Base-by-base conservation (phyloP, 495 filamentous ascomycete genomes). In the Terfezia claveryi region DNA sequence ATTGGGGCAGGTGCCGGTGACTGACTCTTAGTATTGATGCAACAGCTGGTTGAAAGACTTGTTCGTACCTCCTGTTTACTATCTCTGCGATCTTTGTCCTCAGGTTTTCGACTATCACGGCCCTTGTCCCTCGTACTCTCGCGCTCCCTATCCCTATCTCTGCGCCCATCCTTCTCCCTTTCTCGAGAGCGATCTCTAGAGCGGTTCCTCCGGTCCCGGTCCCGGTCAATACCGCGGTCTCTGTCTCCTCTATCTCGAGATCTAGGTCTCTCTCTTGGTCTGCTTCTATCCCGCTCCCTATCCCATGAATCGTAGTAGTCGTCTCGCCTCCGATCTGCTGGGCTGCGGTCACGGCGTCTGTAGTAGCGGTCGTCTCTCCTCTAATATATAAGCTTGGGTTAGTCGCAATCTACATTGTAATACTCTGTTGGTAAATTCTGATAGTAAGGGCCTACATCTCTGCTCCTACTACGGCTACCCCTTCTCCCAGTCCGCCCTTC, bases 21-120 rank as follows among this genome's bases (percentile, higher is more conserved):
- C 64, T 78, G 58, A 67, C 84, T 82, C 67, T 81, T 76, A 53
- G 27, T 7, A 32, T 32, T 32, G 27, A 4, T 4, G 7, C 27
- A 5, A 32, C 27, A 32, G 27, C 4, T 32, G 27, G 27, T 32
- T 7, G 4, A 2, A 7, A 32, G 27, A 5, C 27, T 32, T 32
- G 76, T 66, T 79, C 76, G 62, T 79, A 79, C 68, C 77, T 75
- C 76, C 77, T 80, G 71, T 76, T 69, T 80, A 79, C 67, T 76
- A 66, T 66, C 74, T 74, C 62, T 79, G 73, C 83, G 80, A 71
- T 77, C 81, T 68, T 85, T 81, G 67, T 77, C 77, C 65, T 80
- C 80, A 61, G 75, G 74, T 67, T 77, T 77, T 59, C 68, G 72
- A 63, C 77, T 77, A 61, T 87, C 82, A 68, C 80, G 77, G 67